A percentile compares a stretch with the other conserved stretches of the same genome.
Evolutionary conservation across 805 yeast species (phyloP).

Genomic region (Pichia deserticola): DNA sequence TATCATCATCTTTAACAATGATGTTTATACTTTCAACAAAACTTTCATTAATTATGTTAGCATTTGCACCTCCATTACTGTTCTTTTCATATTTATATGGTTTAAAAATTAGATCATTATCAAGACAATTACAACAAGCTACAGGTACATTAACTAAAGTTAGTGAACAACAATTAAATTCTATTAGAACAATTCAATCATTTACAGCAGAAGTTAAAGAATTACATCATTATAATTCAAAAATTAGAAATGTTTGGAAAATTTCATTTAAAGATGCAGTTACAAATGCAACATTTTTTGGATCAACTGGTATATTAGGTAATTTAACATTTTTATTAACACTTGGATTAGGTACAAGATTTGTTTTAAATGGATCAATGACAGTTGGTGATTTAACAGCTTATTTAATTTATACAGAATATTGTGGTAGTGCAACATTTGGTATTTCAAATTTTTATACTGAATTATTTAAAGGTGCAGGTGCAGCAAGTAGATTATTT

Average conservation of each 20-base stretch:
- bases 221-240: slow-evolving; percentile 63
- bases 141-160: slow-evolving; percentile 84
- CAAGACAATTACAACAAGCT: slow-evolving; percentile 74
- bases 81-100: slow-evolving; percentile 81
- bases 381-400: slow-evolving; percentile 88
- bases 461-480: slow-evolving; percentile 94
- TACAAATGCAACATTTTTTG: slow-evolving; percentile 71
- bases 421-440: slow-evolving; percentile 86
- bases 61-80: slow-evolving; percentile 79
- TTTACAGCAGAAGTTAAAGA: slow-evolving; percentile 83
- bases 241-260: slow-evolving; percentile 57
- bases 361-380: slow-evolving; percentile 66
- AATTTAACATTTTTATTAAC: slow-evolving; percentile 71
- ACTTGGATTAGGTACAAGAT: slow-evolving; percentile 69
- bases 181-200: slow-evolving; percentile 81
- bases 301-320: slow-evolving; percentile 78
- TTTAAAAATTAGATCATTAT: slow-evolving; percentile 62
- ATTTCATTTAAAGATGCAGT: slow-evolving; percentile 77
- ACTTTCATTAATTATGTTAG: slow-evolving; percentile 67
- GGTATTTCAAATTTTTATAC: slow-evolving; percentile 89
- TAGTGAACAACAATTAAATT: slow-evolving; percentile 84
- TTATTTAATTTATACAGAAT: slow-evolving; percentile 92
- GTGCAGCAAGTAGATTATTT: slow-evolving; percentile 88
- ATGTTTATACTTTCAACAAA: slow-evolving; percentile 81
- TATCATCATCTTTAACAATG: slow-evolving; percentile 81